Base-by-base conservation (phyloP, 805 yeast species). In the Lachancea cidri region DNA sequence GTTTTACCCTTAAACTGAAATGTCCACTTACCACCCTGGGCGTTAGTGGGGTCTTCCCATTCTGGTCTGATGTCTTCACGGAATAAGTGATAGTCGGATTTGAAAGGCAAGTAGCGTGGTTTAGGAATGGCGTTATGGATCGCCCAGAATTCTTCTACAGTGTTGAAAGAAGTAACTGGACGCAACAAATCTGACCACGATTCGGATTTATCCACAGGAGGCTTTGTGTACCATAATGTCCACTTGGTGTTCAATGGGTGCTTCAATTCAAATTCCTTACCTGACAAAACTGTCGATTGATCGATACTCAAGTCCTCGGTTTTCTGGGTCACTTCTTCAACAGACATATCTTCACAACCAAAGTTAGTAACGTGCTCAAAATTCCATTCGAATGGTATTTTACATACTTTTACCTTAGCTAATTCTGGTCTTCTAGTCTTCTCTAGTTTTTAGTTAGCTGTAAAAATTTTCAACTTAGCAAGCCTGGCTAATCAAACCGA, bases 121-220 rank as follows among this genome's bases (percentile, higher is more conserved):
- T 79, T 80, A 52, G 98, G 98, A 55, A 93, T 82, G 33, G 94
- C 84, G 67, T 93, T 89, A 73, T 79, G 85, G 52, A 91, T 83
- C 18, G 98, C 98, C 98, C 98, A 93, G 72, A 93, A 93, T 66
- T 91, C 97, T 72, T 93, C 98, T 39, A 93, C 98, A n/a, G 96
- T 80, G 41, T 81, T 76, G 57, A 93, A 87, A 17, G 94, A 79
- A 54, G 88, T 91, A 38, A 93, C 94, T 43, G 96, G 94, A 71
- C 88, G 88, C 60, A 93, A 75, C 51, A 88, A 75, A 59, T 89
- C 95, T 41, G 86, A 77, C 98, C 98, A 91, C 57, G 86, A 79
- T 68, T 87, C 95, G 51, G 71, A 71, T 50, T 72, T 73, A 59
- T 81, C 84, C 46, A 80, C 78, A 46, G 86, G 81, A 47, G 98